Percentiles rank a stretch among this genome's conserved stretches.
Evolutionary conservation across 176 grass and related monocot genomes (phyloP).

Genomic region (Chrysopogon serrulatus): DNA sequence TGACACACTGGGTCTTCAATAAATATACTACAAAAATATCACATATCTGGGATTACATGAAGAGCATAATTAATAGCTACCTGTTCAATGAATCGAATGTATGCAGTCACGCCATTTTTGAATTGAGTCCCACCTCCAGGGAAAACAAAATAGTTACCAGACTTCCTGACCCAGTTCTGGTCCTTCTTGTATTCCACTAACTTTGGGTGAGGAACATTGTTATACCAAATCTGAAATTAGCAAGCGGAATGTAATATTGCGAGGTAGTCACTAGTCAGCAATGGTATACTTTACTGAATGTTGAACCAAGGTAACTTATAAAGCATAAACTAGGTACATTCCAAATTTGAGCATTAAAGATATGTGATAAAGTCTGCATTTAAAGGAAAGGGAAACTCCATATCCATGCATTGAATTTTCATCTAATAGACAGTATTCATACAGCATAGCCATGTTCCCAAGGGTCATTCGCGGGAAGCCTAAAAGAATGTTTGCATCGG

Average conservation of each 20-base stretch:
- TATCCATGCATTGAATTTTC: not conserved
- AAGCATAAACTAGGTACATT: not conserved
- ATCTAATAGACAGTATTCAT: not conserved
- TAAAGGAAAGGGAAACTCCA: not conserved
- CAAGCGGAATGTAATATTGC: slow-evolving; percentile 4
- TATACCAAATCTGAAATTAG: slow-evolving; percentile 84
- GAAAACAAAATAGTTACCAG: slow-evolving; percentile 75
- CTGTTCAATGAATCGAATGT: slow-evolving; percentile 86
- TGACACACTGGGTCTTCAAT: not conserved
- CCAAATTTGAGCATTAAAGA: slow-evolving; percentile 10
- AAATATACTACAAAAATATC: not conserved
- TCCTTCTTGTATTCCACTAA: slow-evolving; percentile 94
- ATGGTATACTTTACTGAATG: not conserved
- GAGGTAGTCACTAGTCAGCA: not conserved
- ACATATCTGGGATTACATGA: slow-evolving; percentile 9
- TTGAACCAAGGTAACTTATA: not conserved
- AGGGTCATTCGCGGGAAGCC: not conserved
- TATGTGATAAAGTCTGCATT: not conserved
- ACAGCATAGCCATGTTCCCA: not conserved
- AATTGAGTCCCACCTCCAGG: slow-evolving; percentile 94
- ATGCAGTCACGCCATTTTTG: slow-evolving; percentile 71
- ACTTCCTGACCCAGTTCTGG: slow-evolving; percentile 85
- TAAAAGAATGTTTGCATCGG: too few relatives aligned
- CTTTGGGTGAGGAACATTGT: slow-evolving; percentile 95
- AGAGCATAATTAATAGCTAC: slow-evolving; percentile 35